A percentile compares a stretch with the other conserved stretches of the same genome.
These are phyloP conservation scores for Phialocephala sp. DNA, from an alignment of 2,329 filamentous ascomycete species.

Conservation along the genomic window DNA sequence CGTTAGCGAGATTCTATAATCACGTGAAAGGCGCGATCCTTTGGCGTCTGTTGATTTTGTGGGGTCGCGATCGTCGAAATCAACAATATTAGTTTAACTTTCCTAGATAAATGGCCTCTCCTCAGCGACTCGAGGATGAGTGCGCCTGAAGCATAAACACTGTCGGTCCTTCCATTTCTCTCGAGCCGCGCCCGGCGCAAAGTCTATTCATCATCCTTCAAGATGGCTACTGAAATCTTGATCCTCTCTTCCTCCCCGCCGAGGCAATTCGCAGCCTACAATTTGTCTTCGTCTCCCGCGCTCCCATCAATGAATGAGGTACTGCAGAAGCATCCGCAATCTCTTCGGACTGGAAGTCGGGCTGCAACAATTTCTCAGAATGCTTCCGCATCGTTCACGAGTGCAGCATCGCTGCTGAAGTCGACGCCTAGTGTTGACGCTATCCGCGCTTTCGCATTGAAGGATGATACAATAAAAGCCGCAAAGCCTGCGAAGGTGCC, in stretches of 20 bases:
- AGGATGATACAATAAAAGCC: constrained; percentile 16
- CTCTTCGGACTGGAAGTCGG: constrained; percentile 46
- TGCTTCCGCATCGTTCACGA: constrained; percentile 49
- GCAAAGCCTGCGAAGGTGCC: constrained; percentile 34
- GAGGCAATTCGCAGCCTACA: constrained; percentile 29
- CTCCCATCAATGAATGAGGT: constrained; percentile 58
- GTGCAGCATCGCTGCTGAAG: constrained; percentile 44
- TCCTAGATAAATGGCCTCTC: neutral
- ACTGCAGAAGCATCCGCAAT: constrained; percentile 46
- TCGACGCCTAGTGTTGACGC: constrained; percentile 12
- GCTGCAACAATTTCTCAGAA: constrained; percentile 47
- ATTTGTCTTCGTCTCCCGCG: constrained; percentile 42
- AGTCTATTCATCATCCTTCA: constrained; percentile 30
- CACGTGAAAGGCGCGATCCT: neutral
- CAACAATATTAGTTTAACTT: neutral
- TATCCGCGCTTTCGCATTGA: constrained; percentile 10
- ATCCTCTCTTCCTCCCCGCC: constrained; percentile 33
- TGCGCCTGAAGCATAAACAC: constrained; percentile 22
- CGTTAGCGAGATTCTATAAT: constrained; percentile 7
- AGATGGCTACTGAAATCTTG: constrained; percentile 46
- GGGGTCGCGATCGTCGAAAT: neutral
- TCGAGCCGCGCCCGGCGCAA: constrained; percentile 36
- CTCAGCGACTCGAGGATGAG: constrained; percentile 18
- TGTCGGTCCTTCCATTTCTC: constrained; percentile 35
- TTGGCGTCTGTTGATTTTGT: neutral